phyloP scores from a whole-genome alignment of 306 rosid genomes.

The Mucuna pruriens region DNA sequence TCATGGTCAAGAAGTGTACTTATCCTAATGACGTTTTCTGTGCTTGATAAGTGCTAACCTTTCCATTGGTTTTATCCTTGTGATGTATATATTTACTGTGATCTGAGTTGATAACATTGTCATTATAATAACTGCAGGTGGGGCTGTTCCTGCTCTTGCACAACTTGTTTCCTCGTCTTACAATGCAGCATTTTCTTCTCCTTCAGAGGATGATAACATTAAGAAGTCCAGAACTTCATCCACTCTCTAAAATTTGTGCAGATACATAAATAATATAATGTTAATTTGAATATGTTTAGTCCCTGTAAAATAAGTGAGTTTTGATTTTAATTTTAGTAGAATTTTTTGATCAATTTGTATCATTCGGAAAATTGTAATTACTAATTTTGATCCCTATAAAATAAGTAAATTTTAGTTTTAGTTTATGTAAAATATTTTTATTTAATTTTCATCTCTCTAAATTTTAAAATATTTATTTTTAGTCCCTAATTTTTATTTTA shows the following conservation, averaged over 20 bases:
- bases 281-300: too few relatives aligned
- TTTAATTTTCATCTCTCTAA: too few relatives aligned
- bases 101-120: constrained; percentile 21
- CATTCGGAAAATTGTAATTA: too few relatives aligned
- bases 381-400: too few relatives aligned
- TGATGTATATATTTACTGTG: constrained; percentile 1
- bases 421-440: too few relatives aligned
- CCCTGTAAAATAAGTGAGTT: too few relatives aligned
- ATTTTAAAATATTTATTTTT: too few relatives aligned
- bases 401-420: too few relatives aligned
- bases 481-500: too few relatives aligned
- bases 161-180: constrained; percentile 90
- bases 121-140: constrained; percentile 57
- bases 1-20: not conserved
- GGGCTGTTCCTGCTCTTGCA: constrained; percentile 80
- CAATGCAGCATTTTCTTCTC: constrained; percentile 58
- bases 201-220: constrained; percentile 66
- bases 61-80: not conserved
- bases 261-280: too few relatives aligned
- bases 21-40: not conserved
- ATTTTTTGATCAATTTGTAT: too few relatives aligned
- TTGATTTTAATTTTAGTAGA: too few relatives aligned
- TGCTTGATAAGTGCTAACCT: constrained; percentile 9
- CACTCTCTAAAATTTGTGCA: constrained; percentile 41
- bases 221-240: constrained; percentile 78